phyloP scores from a whole-genome alignment of 1,284 basidiomycete species.

The Flammula alnicola region DNA sequence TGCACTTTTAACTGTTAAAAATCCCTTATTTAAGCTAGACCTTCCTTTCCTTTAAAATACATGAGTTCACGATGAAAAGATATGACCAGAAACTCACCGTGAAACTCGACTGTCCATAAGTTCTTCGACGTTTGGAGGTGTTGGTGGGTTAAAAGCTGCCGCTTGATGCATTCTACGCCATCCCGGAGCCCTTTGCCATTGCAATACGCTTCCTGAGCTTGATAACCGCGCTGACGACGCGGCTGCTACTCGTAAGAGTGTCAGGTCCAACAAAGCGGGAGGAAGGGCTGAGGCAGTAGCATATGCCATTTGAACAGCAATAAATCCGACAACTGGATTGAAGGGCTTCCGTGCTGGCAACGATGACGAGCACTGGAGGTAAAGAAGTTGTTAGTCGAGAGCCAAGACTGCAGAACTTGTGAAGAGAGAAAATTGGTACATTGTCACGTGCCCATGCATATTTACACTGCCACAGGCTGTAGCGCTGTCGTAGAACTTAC shows the following conservation, averaged over 20 bases:
- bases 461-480: too few relatives aligned
- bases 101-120: conserved; percentile 4
- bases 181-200: conserved; percentile 16
- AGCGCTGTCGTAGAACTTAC: too few relatives aligned
- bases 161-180: conserved; percentile 20
- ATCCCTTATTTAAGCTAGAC: conserved; percentile 1
- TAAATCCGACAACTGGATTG: too few relatives aligned
- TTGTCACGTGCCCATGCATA: too few relatives aligned
- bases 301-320: too few relatives aligned
- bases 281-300: conserved; percentile 18
- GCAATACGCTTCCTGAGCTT: conserved; percentile 4
- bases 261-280: conserved; percentile 19
- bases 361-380: too few relatives aligned
- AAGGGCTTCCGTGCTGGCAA: too few relatives aligned
- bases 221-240: conserved; percentile 10
- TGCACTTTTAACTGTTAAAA: conserved; percentile 10
- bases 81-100: conserved; percentile 3
- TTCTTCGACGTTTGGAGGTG: conserved; percentile 2
- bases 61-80: not conserved
- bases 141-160: not conserved
- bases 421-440: too few relatives aligned
- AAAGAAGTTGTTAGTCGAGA: too few relatives aligned
- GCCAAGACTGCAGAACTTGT: too few relatives aligned
- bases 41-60: conserved; percentile 1
- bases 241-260: conserved; percentile 14